Conservation (phyloP, 345 rosid species). For the Ceriops tagal region DNA sequence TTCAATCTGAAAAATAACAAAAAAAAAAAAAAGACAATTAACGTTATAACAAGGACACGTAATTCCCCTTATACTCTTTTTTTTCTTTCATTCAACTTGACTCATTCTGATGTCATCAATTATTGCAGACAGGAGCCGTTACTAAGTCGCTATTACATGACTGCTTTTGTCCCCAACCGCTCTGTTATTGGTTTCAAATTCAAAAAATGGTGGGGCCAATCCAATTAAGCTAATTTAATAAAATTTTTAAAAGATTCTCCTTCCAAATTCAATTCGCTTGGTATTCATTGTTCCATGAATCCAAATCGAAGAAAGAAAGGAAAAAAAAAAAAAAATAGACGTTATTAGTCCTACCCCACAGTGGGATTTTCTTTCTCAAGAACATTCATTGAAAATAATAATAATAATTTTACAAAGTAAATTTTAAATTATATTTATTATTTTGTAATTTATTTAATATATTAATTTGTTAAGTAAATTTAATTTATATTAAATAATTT, state of each 20-base stretch:
- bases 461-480: no score
- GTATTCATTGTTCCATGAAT: background rate
- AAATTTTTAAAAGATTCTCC: background rate
- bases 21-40: no score
- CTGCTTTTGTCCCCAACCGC: background rate
- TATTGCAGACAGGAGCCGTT: constrained; percentile 27
- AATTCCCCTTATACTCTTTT: no score
- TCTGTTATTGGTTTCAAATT: constrained; percentile 4
- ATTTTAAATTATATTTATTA: no score
- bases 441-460: no score
- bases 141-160: constrained; percentile 10
- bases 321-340: constrained; percentile 29
- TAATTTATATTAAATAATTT: no score
- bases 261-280: background rate
- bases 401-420: no score
- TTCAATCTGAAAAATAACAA: no score
- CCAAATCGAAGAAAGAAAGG: background rate
- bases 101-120: constrained; percentile 2
- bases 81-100: background rate
- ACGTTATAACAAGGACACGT: no score
- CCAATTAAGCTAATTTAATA: background rate
- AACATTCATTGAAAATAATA: background rate
- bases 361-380: background rate
- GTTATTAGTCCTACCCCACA: constrained; percentile 30
- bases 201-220: constrained; percentile 12